Evolutionary conservation across 257 asterid genomes (phyloP), one percentile per base, ranked within the genome.

Genomic region (Solanum phureja): DNA sequence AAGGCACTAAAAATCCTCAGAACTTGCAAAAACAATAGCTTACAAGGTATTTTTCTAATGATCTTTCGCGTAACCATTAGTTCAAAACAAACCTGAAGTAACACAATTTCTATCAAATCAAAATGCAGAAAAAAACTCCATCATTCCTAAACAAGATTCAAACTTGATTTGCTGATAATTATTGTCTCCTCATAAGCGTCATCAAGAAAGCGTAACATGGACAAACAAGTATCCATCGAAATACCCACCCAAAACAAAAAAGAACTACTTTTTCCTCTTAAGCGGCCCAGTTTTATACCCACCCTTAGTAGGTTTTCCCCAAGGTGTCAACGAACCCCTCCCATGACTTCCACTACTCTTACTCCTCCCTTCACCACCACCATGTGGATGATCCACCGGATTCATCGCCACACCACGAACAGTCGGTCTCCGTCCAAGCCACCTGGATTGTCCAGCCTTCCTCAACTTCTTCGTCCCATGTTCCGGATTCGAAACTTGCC

Each of bases 321-420:
- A 96, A 2, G 98, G 98, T 3, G 98, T 91, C 76, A 92, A 88
- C 1, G 96, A 96, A 64, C 87, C 91, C 31, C 92, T 85, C 19
- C 99, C 98, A 21, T 88, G 93, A 69, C 93, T 93, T 68, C 98
- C 98, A 81, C 98, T 92, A 89, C 99, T 96, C 93, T 96, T 96
- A 87, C 98, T 96, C 93, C 89, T 95, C 82, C 98, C 98, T 91
- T 95, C 97, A 90, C 99, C 98, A 88, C 98, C 98, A 86, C 99
- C 98, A 34, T 95, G 98, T 27, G 98, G 97, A 88, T 96, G 98
- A 90, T 95, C 97, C 23, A 94, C 92, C 0, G 98, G 98, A 85
- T 95, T 96, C 98, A 93, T 96, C 7, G 98, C 99, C 92, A 96
- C 96, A 89, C 99, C 98, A 86, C 99, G 92, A 69, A 96, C 98